These are phyloP conservation scores for Ganoderma meredithae DNA, from an alignment of 1,284 basidiomycete genomes.

Conservation along the genomic window DNA sequence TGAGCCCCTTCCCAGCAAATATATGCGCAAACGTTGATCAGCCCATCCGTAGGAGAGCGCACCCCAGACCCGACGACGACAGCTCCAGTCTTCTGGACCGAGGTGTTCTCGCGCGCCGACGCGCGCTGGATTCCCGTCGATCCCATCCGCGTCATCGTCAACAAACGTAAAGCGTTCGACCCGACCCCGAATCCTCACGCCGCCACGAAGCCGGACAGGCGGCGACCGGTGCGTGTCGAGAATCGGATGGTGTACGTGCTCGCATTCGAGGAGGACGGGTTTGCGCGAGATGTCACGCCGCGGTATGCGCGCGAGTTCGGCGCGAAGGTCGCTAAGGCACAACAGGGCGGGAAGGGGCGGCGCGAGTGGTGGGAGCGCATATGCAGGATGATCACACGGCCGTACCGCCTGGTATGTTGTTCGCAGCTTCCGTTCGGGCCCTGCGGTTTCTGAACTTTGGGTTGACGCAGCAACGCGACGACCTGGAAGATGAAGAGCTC, in stretches of 20 bases:
- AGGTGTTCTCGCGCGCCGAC: constrained; percentile 94
- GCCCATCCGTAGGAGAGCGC: constrained; percentile 32
- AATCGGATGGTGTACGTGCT: constrained; percentile 95
- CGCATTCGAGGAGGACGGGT: constrained; percentile 92
- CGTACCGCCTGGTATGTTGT: constrained; percentile 78
- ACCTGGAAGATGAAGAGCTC: constrained; percentile 94
- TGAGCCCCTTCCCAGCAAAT: constrained; percentile 18
- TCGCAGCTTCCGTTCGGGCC: not conserved
- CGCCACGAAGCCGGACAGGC: constrained; percentile 43
- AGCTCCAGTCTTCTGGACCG: constrained; percentile 97
- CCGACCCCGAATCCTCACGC: constrained; percentile 57
- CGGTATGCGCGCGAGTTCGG: constrained; percentile 85
- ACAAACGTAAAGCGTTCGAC: constrained; percentile 87
- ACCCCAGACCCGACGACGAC: constrained; percentile 60
- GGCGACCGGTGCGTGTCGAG: constrained; percentile 50
- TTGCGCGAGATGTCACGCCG: constrained; percentile 77
- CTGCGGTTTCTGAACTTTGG: constrained; percentile 18
- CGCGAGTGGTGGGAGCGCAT: constrained; percentile 89
- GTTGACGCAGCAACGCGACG: constrained; percentile 80
- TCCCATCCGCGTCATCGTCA: constrained; percentile 82
- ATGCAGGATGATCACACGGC: constrained; percentile 67
- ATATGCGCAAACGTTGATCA: constrained; percentile 1
- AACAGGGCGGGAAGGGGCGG: constrained; percentile 76
- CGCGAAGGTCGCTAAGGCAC: constrained; percentile 84
- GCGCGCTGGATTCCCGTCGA: constrained; percentile 94